Conservation (phyloP, 345 rosid genomes). For the Xanthoceras sorbifolium region DNA sequence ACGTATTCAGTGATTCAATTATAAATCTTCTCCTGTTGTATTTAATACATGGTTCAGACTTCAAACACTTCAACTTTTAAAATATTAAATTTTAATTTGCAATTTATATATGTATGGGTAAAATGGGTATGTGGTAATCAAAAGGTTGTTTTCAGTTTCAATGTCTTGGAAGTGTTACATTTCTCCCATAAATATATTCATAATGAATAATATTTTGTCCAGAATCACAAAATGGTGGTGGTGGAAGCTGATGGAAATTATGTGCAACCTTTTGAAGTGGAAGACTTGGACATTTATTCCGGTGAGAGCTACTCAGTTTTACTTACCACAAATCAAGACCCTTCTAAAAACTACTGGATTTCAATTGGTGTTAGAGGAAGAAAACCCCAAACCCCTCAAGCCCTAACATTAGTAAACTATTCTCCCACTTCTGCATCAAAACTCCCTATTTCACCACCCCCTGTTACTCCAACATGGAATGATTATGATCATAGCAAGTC, state of each 20-base stretch:
- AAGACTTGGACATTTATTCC: slow-evolving; percentile 66
- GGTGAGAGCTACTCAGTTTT: slow-evolving; percentile 88
- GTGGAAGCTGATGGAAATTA: slow-evolving; percentile 96
- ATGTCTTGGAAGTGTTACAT: no score
- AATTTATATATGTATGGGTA: no score
- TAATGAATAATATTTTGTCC: no score
- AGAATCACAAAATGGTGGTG: slow-evolving; percentile 74
- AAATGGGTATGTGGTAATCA: no score
- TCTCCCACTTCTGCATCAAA: slow-evolving; percentile 34
- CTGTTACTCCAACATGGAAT: slow-evolving; percentile 61
- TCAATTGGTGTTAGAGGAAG: slow-evolving; percentile 64
- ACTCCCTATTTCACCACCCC: slow-evolving; percentile 50
- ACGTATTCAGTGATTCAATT: no score
- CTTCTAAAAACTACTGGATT: slow-evolving; percentile 56
- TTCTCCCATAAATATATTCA: no score
- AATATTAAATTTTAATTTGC: no score
- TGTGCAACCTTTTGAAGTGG: slow-evolving; percentile 56
- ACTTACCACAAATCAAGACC: slow-evolving; percentile 53
- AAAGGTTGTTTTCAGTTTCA: no score
- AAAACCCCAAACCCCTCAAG: slow-evolving; percentile 57
- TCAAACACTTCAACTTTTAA: no score
- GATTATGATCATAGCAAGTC: slow-evolving; percentile 52
- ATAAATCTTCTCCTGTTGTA: no score
- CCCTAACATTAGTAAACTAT: slow-evolving; percentile 60
- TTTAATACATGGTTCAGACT: no score